Evolutionary conservation across 2,329 filamentous ascomycete genomes (phyloP).

Genomic region (Fusarium sulawesiense): DNA sequence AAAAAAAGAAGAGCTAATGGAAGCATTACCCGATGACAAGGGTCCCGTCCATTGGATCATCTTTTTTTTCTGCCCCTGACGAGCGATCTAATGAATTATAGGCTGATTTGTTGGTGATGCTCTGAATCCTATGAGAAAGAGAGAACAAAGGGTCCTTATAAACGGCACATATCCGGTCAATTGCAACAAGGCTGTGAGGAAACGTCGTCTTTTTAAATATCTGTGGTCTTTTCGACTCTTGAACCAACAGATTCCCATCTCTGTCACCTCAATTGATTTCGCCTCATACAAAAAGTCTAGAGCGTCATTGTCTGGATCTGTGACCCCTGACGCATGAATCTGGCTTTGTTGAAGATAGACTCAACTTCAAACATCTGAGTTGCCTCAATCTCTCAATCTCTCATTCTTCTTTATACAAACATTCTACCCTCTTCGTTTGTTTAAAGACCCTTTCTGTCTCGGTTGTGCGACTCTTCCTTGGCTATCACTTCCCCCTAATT

Average conservation of each 20-base stretch:
- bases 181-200: constrained; percentile 14
- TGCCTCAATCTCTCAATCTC: background rate
- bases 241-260: constrained; percentile 1
- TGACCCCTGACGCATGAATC: constrained; percentile 22
- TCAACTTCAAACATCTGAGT: background rate
- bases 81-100: constrained; percentile 26
- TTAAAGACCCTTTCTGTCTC: background rate
- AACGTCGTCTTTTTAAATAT: constrained; percentile 6
- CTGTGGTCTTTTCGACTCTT: constrained; percentile 9
- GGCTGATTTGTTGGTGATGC: constrained; percentile 29
- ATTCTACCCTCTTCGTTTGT: background rate
- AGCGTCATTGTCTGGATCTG: constrained; percentile 40
- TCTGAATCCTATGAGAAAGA: constrained; percentile 15
- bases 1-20: background rate
- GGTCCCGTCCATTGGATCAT: constrained; percentile 16
- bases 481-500: constrained; percentile 13
- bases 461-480: constrained; percentile 2
- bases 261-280: constrained; percentile 3
- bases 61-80: constrained; percentile 17
- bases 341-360: background rate
- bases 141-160: constrained; percentile 20
- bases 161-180: constrained; percentile 37
- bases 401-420: background rate
- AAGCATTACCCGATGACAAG: constrained; percentile 4
- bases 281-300: constrained; percentile 18